Evolutionary conservation across 176 grass and related monocot species (phyloP).

Genomic region (Puya raimondii): DNA sequence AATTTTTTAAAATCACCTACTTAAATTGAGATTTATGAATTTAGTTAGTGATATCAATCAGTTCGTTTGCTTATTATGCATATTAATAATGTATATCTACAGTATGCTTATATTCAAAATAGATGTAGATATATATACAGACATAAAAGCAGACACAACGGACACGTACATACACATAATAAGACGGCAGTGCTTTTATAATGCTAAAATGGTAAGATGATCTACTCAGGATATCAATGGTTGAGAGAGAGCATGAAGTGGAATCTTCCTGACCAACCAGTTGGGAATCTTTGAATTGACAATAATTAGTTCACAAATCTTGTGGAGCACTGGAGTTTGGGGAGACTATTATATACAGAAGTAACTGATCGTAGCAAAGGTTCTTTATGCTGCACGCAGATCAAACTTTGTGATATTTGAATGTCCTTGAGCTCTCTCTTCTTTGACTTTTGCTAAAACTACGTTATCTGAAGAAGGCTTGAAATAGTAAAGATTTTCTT

Average conservation of each 20-base stretch:
- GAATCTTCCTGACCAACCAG: background rate
- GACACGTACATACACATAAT: too few relatives aligned
- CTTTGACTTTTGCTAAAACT: background rate
- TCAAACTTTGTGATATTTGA: too few relatives aligned
- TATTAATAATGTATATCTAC: background rate
- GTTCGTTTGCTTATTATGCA: background rate
- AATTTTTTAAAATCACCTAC: background rate
- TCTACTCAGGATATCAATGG: background rate
- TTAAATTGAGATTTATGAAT: background rate
- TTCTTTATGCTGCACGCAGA: too few relatives aligned
- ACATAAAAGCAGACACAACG: too few relatives aligned
- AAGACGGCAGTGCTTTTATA: background rate
- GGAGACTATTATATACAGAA: background rate
- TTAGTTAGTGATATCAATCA: background rate
- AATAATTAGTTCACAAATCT: background rate
- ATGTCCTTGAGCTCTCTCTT: background rate
- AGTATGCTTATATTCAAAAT: too few relatives aligned
- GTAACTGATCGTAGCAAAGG: background rate
- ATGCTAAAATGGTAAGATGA: background rate
- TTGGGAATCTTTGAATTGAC: background rate
- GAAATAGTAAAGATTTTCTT: background rate
- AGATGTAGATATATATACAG: too few relatives aligned
- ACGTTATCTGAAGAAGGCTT: background rate
- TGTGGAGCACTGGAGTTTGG: background rate
- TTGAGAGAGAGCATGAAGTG: background rate